Evolutionary conservation across 1,284 basidiomycete species (phyloP).

Genomic region (Rhizoctonia solani): DNA sequence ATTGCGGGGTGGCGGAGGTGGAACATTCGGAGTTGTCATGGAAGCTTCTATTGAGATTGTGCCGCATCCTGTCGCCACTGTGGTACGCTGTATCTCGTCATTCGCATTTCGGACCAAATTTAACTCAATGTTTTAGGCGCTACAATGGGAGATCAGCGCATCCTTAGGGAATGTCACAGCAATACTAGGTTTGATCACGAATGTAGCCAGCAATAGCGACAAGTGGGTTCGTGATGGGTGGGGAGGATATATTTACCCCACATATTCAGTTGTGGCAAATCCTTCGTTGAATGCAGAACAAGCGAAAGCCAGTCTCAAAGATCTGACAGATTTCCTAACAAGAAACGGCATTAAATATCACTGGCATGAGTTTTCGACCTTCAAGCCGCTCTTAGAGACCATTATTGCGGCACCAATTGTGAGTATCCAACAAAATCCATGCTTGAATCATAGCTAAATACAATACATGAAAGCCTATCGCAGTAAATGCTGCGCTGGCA

Average conservation of each 20-base stretch:
- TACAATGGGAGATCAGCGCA: neutral
- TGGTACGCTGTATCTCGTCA: neutral
- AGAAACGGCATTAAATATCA: neutral
- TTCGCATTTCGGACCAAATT: neutral
- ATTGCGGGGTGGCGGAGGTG: slow-evolving; percentile 47
- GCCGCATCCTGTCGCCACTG: neutral
- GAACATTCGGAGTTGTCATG: slow-evolving; percentile 25
- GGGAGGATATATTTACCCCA: slow-evolving; percentile 2
- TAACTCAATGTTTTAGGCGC: neutral
- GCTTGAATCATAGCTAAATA: neutral
- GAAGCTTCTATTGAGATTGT: slow-evolving; percentile 18
- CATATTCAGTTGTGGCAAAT: neutral
- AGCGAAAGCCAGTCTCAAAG: slow-evolving; percentile 6
- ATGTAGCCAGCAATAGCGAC: neutral
- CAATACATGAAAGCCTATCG: neutral
- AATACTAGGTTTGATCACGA: neutral
- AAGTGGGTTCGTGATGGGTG: neutral
- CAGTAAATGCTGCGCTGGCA: neutral
- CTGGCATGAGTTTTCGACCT: neutral
- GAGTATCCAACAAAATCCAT: neutral
- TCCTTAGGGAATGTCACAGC: neutral
- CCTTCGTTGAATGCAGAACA: neutral
- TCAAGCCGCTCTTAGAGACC: neutral
- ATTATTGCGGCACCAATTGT: neutral
- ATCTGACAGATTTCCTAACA: slow-evolving; percentile 10